Percentiles rank a stretch among this genome's conserved stretches.
Conservation (phyloP, 345 rosid species). For the Carallia brachiata region DNA sequence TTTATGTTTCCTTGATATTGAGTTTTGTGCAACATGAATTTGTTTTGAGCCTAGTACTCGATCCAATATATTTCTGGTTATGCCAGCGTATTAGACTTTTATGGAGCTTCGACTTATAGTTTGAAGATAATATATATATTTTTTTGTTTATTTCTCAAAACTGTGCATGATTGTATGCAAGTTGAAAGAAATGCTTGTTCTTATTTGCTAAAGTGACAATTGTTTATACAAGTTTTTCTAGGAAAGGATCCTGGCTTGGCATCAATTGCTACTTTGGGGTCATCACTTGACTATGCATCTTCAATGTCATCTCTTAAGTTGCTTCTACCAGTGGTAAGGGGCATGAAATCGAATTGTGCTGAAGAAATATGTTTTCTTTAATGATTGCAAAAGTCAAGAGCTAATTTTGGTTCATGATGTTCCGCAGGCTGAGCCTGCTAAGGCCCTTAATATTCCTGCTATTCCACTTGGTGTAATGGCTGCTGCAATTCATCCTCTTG, state of each 20-base stretch:
- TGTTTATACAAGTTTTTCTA: conserved; percentile 42
- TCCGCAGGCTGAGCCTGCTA: conserved; percentile 60
- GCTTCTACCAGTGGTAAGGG: conserved; percentile 77
- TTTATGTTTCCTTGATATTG: no score
- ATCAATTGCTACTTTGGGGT: conserved; percentile 59
- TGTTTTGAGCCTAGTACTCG: no score
- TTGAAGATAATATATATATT: background rate
- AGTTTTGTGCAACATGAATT: no score
- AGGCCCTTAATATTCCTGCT: conserved; percentile 56
- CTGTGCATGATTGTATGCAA: no score
- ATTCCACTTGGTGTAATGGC: conserved; percentile 64
- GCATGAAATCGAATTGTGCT: conserved; percentile 5
- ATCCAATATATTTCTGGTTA: no score
- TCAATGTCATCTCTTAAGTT: conserved; percentile 65
- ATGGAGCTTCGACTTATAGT: no score
- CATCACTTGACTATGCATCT: conserved; percentile 74
- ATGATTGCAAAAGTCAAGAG: background rate
- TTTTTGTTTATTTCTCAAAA: no score
- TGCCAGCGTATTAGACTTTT: no score
- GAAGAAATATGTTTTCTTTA: background rate
- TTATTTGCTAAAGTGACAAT: conserved; percentile 12
- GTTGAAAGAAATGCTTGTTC: background rate
- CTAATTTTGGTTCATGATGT: conserved; percentile 14
- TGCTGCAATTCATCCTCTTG: conserved; percentile 58
- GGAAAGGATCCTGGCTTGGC: conserved; percentile 68